Base-by-base conservation (phyloP, 1,284 basidiomycete species). In the Agaricales sp. region DNA sequence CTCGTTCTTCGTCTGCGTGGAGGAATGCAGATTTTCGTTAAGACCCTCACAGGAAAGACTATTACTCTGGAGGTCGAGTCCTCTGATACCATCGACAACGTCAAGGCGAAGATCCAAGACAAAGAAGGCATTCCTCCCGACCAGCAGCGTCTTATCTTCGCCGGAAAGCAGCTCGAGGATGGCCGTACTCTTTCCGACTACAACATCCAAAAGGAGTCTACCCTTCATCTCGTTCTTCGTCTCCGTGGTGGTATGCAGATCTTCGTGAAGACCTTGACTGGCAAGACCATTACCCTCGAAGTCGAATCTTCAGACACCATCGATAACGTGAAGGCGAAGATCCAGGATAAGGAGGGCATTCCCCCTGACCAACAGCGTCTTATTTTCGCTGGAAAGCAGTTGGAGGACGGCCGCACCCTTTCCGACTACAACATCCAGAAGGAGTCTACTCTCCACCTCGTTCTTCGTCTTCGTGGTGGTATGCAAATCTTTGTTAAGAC, bases 201-300 rank as follows among this genome's bases (percentile, higher is more conserved):
- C 72, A 92, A 88, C 64, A 83, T 83, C 43, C 80, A 82, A 74
- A 82, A 83, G 63, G 80, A 83, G 59, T 79, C 77, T 0, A 93
- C 91, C 43, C 84, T 92, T 52, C 89, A 93, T 63, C 78, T 92
- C 21, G 79, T 81, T 43, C 80, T 93, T 55, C 87, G 88, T 67
- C 81, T 92, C 48, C 86, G 89, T 66, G 89, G 89, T 60, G 90
- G 89, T 21, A 89, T 89, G 87, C 87, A 90, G 60, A 89, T 90
- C 59, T 90, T 91, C 60, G 88, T 92, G 53, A 92, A 91, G 71
- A 86, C 82, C 51, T 71, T 94, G 51, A 94, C 92, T 14, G 92
- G 92, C 46, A 95, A 94, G 80, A 94, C 91, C 12, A 94, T 95
- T 67, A 93, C 91, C n/a, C 73, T 92, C 24, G 90, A 93, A 67